Percentiles rank a stretch among this genome's conserved stretches.
Conservation (phyloP, 208 protist species). For the Acanthamoeba castellanii region DNA sequence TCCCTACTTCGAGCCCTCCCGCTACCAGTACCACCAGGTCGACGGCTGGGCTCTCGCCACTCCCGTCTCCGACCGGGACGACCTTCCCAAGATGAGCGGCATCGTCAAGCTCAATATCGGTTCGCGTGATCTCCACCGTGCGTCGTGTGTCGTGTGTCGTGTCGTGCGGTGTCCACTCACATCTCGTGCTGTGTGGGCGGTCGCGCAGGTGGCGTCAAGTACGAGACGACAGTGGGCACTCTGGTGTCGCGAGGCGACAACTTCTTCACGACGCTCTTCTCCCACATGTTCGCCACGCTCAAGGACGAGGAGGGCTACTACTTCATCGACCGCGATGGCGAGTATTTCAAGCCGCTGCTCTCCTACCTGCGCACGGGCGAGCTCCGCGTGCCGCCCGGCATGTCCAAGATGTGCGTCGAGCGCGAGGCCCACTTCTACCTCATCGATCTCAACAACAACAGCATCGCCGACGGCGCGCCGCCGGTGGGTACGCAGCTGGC, state of each 20-base stretch:
- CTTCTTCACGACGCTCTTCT: conserved; percentile 69
- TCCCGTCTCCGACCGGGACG: background rate
- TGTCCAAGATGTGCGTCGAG: conserved; percentile 40
- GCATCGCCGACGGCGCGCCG: background rate
- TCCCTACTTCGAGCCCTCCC: background rate
- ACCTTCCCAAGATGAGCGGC: background rate
- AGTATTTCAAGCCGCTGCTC: conserved; percentile 66
- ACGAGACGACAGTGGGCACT: conserved; percentile 56
- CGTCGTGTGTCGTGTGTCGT: background rate
- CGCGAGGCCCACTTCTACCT: conserved; percentile 61
- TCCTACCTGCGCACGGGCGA: conserved; percentile 59
- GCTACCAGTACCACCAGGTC: background rate
- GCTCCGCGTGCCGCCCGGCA: conserved; percentile 24
- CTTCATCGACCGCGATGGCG: conserved; percentile 67
- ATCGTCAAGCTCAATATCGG: conserved; percentile 29
- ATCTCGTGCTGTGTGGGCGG: background rate
- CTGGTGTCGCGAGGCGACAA: conserved; percentile 60
- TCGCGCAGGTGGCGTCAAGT: conserved; percentile 37
- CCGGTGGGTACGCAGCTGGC: background rate
- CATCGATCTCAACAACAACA: background rate
- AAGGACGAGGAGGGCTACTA: conserved; percentile 68
- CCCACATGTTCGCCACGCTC: conserved; percentile 19
- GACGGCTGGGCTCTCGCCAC: background rate
- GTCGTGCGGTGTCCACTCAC: background rate
- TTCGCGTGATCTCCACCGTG: background rate